Percentiles rank a stretch among this genome's conserved stretches.
These are phyloP conservation scores for Geotrichum phurueaensis DNA, from an alignment of 1,139 yeast species.

Conservation along the genomic window DNA sequence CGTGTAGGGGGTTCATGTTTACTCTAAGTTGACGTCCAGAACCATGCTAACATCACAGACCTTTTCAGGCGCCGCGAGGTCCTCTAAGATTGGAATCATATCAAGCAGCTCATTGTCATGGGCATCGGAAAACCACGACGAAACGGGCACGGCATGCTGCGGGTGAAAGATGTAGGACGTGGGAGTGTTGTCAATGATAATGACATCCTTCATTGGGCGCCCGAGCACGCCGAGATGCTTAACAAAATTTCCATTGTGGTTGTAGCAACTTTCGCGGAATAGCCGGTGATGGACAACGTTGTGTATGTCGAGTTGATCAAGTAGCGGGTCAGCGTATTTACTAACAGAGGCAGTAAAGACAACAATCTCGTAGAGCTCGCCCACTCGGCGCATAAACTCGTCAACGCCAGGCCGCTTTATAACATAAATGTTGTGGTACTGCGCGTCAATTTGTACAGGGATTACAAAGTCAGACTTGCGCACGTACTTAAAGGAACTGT, in stretches of 20 bases:
- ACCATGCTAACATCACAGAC: constrained; percentile 83
- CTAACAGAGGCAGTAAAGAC: constrained; percentile 95
- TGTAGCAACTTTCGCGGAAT: constrained; percentile 79
- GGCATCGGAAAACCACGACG: constrained; percentile 97
- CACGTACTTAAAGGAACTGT: constrained; percentile 86
- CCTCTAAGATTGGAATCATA: constrained; percentile 84
- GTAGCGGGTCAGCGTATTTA: constrained; percentile 90
- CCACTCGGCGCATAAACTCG: constrained; percentile 77
- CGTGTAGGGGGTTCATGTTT: not conserved
- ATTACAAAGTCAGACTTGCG: constrained; percentile 93
- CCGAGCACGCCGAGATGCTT: constrained; percentile 92
- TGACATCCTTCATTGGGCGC: constrained; percentile 76
- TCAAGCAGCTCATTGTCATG: constrained; percentile 94
- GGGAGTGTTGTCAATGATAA: constrained; percentile 94
- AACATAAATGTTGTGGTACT: constrained; percentile 89
- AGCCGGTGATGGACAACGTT: constrained; percentile 80
- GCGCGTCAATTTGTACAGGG: constrained; percentile 85
- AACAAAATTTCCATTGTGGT: constrained; percentile 86
- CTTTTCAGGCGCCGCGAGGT: constrained; percentile 50
- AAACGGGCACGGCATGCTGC: constrained; percentile 93
- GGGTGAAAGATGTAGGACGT: constrained; percentile 97
- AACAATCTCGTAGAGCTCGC: constrained; percentile 85
- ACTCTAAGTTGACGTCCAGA: constrained; percentile 51
- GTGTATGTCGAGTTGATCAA: constrained; percentile 75
- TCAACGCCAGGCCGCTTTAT: constrained; percentile 98